Evolutionary conservation across 2,329 filamentous ascomycete genomes (phyloP), one percentile per base, ranked within the genome.

Genomic region (Pseudopyrenochaeta lycopersici): DNA sequence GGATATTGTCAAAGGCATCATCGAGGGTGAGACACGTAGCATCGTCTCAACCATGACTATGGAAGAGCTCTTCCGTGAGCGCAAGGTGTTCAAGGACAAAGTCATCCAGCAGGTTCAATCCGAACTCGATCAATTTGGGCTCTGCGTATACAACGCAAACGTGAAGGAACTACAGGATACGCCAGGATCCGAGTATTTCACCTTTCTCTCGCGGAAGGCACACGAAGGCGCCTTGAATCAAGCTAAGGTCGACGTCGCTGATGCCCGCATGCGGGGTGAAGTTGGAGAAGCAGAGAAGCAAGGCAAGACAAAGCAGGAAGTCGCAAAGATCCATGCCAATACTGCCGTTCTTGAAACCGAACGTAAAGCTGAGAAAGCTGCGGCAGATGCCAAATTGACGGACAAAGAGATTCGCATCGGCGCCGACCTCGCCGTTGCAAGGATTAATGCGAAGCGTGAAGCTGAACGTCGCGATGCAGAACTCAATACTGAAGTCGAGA

Each of bases 41-140:
- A 86, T 96, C 47, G 90, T 96, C 36, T 91, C 88, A 0, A 88
- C 86, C 64, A 94, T 96, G 90, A 93, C 90, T n/a, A 94, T 95
- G 90, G 91, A 94, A 72, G 91, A 95, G 76, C 90, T 96, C 54
- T 93, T 93, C 75, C 89, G 87, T 55, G 88, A 91, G 76, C 82
- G 90, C 30, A 88, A 90, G 63, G 80, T 89, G 38, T 92, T 92
- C 81, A 91, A 94, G 80, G 84, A 83, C 62, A 87, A 89, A 62
- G 82, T 85, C 62, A 78, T 80, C 47, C 70, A 77, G 46, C 76
- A 91, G 72, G 91, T 94, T 52, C 90, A 93, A 71, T 84, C 84
- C 53, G 92, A 96, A 73, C 83, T 96, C 1, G 84, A 89, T 60
- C 88, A 93, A 64, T 94, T 96, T 66, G 91, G 91, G 52, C 81